Evolutionary conservation across 805 yeast genomes (phyloP).

Genomic region (Cyberlindnera suaveolens): DNA sequence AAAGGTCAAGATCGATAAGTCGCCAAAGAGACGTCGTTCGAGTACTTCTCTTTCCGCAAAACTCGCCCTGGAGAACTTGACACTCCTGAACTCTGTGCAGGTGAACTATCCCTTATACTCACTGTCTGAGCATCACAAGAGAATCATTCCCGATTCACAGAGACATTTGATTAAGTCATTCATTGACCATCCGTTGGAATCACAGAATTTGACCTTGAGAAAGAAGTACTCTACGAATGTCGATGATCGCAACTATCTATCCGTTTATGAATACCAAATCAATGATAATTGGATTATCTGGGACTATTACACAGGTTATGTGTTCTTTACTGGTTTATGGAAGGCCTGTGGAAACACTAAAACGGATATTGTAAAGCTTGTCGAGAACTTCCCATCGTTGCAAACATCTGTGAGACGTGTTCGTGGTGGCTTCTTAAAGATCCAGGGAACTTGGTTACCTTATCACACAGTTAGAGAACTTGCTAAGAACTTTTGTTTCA

Average conservation of each 20-base stretch:
- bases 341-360: conserved; percentile 45
- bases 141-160: conserved; percentile 20
- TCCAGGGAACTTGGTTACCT: conserved; percentile 94
- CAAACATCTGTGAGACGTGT: conserved; percentile 46
- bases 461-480: conserved; percentile 57
- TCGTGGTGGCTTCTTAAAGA: conserved; percentile 85
- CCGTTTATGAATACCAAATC: conserved; percentile 66
- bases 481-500: conserved; percentile 71
- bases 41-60: neutral
- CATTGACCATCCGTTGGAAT: neutral
- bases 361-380: conserved; percentile 69
- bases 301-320: conserved; percentile 17
- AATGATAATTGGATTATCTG: conserved; percentile 64
- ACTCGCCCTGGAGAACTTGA: conserved; percentile 8
- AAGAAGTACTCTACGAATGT: conserved; percentile 67
- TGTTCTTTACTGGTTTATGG: conserved; percentile 17
- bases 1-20: no score
- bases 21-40: neutral
- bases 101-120: conserved; percentile 15
- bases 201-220: conserved; percentile 10
- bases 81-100: conserved; percentile 14
- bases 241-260: conserved; percentile 61
- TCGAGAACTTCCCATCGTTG: conserved; percentile 27
- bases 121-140: conserved; percentile 8
- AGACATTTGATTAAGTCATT: conserved; percentile 9